phyloP scores from a whole-genome alignment of 148 eudicot species.

The Amaranthus palmeri region DNA sequence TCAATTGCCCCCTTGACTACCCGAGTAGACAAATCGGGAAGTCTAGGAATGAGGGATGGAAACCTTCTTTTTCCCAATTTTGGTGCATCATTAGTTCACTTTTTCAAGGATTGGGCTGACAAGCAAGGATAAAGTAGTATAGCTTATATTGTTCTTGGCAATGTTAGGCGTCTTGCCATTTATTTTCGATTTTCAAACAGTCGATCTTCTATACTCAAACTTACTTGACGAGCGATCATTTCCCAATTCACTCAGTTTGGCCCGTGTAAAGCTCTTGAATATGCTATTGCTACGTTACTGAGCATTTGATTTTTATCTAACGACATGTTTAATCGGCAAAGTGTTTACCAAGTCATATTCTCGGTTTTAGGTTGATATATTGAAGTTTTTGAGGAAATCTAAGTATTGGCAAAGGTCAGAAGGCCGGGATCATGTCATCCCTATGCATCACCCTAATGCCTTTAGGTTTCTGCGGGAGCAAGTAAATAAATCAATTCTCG shows the following conservation, averaged over 20 bases:
- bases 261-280: background rate
- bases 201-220: background rate
- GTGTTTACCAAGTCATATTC: slow-evolving; percentile 28
- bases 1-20: too few relatives aligned
- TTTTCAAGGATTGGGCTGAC: background rate
- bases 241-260: background rate
- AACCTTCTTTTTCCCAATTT: background rate
- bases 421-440: slow-evolving; percentile 92
- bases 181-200: background rate
- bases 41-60: background rate
- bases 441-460: slow-evolving; percentile 98
- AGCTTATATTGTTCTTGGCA: background rate
- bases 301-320: background rate
- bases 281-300: too few relatives aligned
- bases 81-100: background rate
- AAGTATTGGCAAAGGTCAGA: slow-evolving; percentile 75
- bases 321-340: background rate
- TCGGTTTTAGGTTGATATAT: slow-evolving; percentile 57
- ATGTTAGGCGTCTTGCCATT: background rate
- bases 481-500: slow-evolving; percentile 80
- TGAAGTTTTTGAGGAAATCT: slow-evolving; percentile 59
- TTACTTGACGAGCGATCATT: background rate
- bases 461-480: slow-evolving; percentile 74
- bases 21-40: background rate
- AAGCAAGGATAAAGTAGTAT: background rate